Conservation (phyloP, 495 filamentous ascomycete genomes). For the Thermothielavioides terrestris region DNA sequence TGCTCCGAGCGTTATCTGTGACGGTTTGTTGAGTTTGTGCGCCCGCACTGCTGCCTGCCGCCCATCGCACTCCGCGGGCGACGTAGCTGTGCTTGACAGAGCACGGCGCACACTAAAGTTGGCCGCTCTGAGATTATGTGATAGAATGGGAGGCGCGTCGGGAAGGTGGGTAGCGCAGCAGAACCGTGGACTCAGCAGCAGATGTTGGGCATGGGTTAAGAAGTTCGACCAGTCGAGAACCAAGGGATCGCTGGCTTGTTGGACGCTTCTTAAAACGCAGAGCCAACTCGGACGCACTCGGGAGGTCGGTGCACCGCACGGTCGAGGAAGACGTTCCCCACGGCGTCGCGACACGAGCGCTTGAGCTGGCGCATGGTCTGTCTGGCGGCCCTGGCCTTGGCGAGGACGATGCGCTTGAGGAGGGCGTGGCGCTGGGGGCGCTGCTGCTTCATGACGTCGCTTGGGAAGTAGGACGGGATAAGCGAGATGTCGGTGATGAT, state of each 20-base stretch:
- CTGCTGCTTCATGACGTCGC: conserved; percentile 11
- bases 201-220: no score
- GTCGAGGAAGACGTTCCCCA: conserved; percentile 5
- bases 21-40: no score
- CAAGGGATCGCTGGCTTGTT: no score
- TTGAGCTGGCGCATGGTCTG: conserved; percentile 9
- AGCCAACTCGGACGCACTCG: conserved; percentile 14
- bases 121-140: no score
- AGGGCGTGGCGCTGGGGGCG: conserved; percentile 2
- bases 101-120: no score
- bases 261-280: neutral
- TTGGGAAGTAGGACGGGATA: conserved; percentile 18
- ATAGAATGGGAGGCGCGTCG: no score
- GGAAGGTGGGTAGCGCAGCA: no score
- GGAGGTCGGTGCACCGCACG: neutral
- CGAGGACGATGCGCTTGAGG: conserved; percentile 5
- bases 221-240: neutral
- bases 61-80: no score
- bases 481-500: conserved; percentile 14
- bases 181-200: no score
- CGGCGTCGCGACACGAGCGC: conserved; percentile 7
- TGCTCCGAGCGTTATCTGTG: no score
- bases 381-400: conserved; percentile 11
- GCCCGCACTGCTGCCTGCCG: no score
- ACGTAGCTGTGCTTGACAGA: no score